These are phyloP conservation scores for Penicillium flavigenum DNA, from an alignment of 495 filamentous ascomycete species.

Conservation along the genomic window DNA sequence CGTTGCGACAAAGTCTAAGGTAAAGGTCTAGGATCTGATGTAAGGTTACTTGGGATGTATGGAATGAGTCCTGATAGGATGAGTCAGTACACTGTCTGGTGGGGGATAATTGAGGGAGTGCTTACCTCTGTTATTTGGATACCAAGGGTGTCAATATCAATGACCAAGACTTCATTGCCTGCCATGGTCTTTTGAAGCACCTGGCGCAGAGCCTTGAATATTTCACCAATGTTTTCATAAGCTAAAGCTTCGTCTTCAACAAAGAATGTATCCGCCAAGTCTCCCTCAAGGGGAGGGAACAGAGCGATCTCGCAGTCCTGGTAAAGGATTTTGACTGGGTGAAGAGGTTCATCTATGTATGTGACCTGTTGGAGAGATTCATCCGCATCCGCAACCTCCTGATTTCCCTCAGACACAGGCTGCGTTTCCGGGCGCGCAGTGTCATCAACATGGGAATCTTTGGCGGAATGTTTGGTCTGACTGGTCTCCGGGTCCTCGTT, in stretches of 20 bases:
- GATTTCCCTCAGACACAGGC: constrained; percentile 13
- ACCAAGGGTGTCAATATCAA: constrained; percentile 65
- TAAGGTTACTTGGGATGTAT: constrained; percentile 48
- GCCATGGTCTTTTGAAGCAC: constrained; percentile 66
- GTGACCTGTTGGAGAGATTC: constrained; percentile 29
- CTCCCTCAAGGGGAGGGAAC: constrained; percentile 63
- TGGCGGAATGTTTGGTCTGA: constrained; percentile 2
- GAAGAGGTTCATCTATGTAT: constrained; percentile 31
- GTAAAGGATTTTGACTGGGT: constrained; percentile 63
- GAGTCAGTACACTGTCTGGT: constrained; percentile 33
- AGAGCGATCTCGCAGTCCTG: constrained; percentile 66
- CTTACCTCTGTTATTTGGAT: constrained; percentile 73
- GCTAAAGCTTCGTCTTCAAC: constrained; percentile 65
- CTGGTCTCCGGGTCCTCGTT: constrained; percentile 9
- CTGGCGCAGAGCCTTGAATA: constrained; percentile 64
- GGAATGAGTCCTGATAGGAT: constrained; percentile 43
- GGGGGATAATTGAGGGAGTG: neutral
- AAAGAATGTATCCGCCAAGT: constrained; percentile 70
- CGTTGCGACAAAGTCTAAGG: constrained; percentile 57
- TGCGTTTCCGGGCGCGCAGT: constrained; percentile 13
- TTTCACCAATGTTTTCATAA: constrained; percentile 53
- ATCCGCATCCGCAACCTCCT: constrained; percentile 15
- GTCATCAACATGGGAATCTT: constrained; percentile 6
- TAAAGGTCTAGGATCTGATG: constrained; percentile 58
- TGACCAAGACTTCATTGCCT: constrained; percentile 65